A percentile compares a stretch with the other conserved stretches of the same genome.
Evolutionary conservation across 2,329 filamentous ascomycete genomes (phyloP).

Genomic region (Coleophoma eucalyptorum): DNA sequence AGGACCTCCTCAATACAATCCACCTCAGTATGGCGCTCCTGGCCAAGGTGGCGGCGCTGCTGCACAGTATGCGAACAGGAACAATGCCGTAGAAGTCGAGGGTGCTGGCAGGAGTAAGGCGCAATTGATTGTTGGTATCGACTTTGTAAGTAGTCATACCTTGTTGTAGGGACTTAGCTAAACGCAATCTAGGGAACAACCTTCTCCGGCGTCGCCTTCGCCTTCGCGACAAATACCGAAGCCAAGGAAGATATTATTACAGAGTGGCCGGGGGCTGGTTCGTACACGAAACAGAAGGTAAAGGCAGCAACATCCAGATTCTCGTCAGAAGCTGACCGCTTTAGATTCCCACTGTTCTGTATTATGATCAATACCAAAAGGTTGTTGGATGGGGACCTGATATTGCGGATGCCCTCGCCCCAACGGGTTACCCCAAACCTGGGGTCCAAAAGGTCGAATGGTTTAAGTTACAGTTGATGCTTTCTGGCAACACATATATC

Average conservation of each 20-base stretch:
- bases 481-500: conserved; percentile 98
- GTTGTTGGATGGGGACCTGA: conserved; percentile 99
- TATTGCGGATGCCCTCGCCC: conserved; percentile 93
- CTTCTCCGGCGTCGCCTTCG: conserved; percentile 95
- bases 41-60: conserved; percentile 18
- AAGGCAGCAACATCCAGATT: conserved; percentile 9
- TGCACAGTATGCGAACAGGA: conserved; percentile 25
- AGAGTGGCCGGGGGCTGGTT: conserved; percentile 96
- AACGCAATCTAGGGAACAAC: conserved; percentile 71
- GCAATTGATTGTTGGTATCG: conserved; percentile 96
- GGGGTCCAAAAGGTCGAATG: conserved; percentile 99
- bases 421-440: conserved; percentile 95
- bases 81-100: conserved; percentile 70
- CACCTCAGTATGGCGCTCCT: conserved; percentile 25
- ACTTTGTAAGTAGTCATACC: conserved; percentile 69
- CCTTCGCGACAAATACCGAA: conserved; percentile 91
- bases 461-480: conserved; percentile 99
- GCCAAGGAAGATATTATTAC: conserved; percentile 98
- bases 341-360: conserved; percentile 97
- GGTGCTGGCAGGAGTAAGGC: conserved; percentile 88
- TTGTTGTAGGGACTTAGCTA: conserved; percentile 9
- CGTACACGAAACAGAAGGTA: conserved; percentile 98
- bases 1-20: conserved; percentile 26
- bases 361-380: conserved; percentile 99
- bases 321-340: conserved; percentile 13